These are phyloP conservation scores for Coemansia sp. DNA, from an alignment of 192 early-diverging fungal species.

Conservation along the genomic window DNA sequence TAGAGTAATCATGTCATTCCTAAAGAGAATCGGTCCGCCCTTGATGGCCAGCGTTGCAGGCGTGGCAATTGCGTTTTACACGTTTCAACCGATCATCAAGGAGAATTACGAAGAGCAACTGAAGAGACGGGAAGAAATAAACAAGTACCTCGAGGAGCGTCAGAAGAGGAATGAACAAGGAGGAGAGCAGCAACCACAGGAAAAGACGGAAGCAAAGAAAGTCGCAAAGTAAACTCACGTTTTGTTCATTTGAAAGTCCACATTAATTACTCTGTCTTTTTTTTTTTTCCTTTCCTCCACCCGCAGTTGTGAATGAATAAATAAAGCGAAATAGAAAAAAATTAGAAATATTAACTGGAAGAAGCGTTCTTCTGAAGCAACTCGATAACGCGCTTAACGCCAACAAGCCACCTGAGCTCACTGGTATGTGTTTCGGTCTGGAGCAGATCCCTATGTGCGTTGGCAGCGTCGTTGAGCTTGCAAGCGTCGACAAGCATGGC, in stretches of 20 bases:
- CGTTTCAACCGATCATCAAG: slow-evolving; percentile 24
- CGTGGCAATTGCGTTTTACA: slow-evolving; percentile 28
- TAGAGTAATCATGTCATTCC: not conserved
- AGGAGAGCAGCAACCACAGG: not conserved
- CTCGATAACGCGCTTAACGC: slow-evolving; percentile 48
- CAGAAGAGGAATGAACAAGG: not conserved
- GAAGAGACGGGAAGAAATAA: slow-evolving; percentile 8
- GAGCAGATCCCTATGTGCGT: slow-evolving; percentile 25
- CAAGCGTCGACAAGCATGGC: slow-evolving; percentile 22
- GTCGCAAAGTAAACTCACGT: not conserved
- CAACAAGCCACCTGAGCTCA: slow-evolving; percentile 51
- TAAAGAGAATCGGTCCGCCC: slow-evolving; percentile 26
- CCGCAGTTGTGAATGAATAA: too few relatives aligned
- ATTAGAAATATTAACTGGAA: not conserved
- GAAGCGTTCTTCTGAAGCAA: slow-evolving; percentile 19
- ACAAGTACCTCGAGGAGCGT: not conserved
- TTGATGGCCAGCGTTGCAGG: slow-evolving; percentile 24
- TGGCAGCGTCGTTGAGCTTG: slow-evolving; percentile 16
- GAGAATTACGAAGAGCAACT: slow-evolving; percentile 15
- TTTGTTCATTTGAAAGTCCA: not conserved
- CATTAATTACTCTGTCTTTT: too few relatives aligned
- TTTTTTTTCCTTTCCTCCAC: too few relatives aligned
- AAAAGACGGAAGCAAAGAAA: not conserved
- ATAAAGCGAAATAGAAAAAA: not conserved
- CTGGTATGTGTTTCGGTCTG: slow-evolving; percentile 25